Conservation (phyloP, 169 alveolate species). For the Eimeria tenella region DNA sequence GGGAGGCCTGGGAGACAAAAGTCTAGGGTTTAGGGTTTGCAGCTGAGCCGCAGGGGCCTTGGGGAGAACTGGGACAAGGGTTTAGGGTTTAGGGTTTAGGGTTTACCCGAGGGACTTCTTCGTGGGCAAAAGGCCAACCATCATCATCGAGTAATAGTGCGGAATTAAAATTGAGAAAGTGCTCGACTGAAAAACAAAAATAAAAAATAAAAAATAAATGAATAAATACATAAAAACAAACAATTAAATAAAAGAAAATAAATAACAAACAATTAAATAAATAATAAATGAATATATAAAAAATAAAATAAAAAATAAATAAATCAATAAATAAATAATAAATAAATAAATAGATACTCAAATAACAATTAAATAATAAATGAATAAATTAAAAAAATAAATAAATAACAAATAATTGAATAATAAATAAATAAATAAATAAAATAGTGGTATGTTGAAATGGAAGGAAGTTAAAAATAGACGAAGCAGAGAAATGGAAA, state of each 20-base stretch:
- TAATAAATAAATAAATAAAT: no score
- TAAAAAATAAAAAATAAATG: not conserved
- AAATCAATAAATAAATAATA: no score
- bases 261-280: not conserved
- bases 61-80: not conserved
- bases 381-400: no score
- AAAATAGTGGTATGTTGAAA: no score
- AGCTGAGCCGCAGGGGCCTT: not conserved
- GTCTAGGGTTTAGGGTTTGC: not conserved
- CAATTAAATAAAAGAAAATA: not conserved
- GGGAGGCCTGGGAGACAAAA: not conserved
- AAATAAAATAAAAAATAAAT: no score
- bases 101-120: not conserved
- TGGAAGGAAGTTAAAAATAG: no score
- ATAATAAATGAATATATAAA: not conserved
- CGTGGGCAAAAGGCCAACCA: conserved; percentile 78
- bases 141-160: conserved; percentile 84
- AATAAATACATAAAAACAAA: not conserved
- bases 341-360: no score
- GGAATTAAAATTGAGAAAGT: conserved; percentile 84
- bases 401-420: no score
- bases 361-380: no score
- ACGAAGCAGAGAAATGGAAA: no score
- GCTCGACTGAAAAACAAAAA: conserved; percentile 77
- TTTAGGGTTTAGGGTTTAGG: conserved; percentile 10